Evolutionary conservation across 371 early-diverging fungal genomes (phyloP), one percentile per base, ranked within the genome.

Genomic region (Syncephalastrum racemosum): DNA sequence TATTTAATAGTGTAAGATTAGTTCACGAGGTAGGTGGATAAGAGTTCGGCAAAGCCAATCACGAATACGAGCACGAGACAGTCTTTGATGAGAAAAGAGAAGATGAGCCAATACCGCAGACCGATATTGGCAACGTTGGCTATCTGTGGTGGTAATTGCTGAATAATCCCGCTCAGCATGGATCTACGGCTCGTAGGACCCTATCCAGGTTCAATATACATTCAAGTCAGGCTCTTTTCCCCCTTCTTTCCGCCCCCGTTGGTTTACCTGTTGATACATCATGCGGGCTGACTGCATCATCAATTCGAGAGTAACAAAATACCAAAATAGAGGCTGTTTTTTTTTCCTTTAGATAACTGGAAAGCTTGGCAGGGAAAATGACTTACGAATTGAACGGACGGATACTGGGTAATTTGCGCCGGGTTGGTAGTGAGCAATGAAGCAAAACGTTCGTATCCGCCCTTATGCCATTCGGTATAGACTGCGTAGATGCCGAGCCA

Each of bases 271-370:
- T 45, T 84, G 81, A 46, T 76, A 70, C 18, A 75, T 59, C 64
- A 84, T 70, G 15, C 81, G 65, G 0, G 81, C 72, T 12, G 84
- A 70, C 47, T 84, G 86, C 47, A 86, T 46, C 16, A 77, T 55
- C 27, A 86, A 43, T 44, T 86, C 82, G 44, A 82, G 50, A 2
- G 80, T 78, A 5, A 76, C 61, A 73, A 84, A 86, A 54, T 86
- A 83, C 86, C 86, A 86, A 61, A 86, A 86, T 41, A 82, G 60
- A 31, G 84, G 75, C 82, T 83, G 63, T 43, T 12, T 2, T 43
- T 12, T 2, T 31, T 10, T 25, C 14, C 18, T 18, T 18, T 53
- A 20, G 4, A 4, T 14, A 41, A 13, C 40, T 41, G 36, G 6
- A 18, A 58, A 20, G 54, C 31, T 48, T 44, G 40, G 27, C 31